phyloP scores from a whole-genome alignment of 176 grass and related monocot species.

The Zoysia japonica region DNA sequence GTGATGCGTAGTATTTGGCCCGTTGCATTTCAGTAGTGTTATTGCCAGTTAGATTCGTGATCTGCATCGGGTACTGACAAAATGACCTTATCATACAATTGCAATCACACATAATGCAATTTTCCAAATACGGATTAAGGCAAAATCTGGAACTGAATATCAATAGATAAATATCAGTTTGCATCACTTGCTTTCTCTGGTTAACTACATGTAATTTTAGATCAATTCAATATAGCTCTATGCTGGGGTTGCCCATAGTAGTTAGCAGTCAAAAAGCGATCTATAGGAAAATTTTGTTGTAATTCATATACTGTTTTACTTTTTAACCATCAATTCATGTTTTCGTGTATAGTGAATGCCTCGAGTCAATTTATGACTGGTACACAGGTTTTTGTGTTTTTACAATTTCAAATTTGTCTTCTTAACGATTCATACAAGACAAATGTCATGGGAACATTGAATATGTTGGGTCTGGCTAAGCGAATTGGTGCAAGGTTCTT shows the following conservation, averaged over 20 bases:
- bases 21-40: background rate
- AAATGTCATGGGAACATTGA: constrained; percentile 96
- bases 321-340: background rate
- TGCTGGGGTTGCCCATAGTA: background rate
- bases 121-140: background rate
- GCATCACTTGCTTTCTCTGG: background rate
- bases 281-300: background rate
- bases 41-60: constrained; percentile 22
- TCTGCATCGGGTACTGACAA: background rate
- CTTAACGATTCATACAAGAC: constrained; percentile 76
- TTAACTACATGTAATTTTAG: background rate
- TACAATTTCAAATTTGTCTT: constrained; percentile 20
- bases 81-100: constrained; percentile 4
- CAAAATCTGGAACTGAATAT: background rate
- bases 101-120: background rate
- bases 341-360: background rate
- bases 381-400: background rate
- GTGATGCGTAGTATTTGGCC: background rate
- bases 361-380: constrained; percentile 2
- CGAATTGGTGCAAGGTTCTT: constrained; percentile 93
- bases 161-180: background rate
- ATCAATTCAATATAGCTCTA: background rate
- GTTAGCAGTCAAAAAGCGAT: background rate
- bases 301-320: background rate
- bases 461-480: constrained; percentile 95